Evolutionary conservation across 148 eudicot species (phyloP), one percentile per base, ranked within the genome.

Genomic region (Salicornia ramosissima): DNA sequence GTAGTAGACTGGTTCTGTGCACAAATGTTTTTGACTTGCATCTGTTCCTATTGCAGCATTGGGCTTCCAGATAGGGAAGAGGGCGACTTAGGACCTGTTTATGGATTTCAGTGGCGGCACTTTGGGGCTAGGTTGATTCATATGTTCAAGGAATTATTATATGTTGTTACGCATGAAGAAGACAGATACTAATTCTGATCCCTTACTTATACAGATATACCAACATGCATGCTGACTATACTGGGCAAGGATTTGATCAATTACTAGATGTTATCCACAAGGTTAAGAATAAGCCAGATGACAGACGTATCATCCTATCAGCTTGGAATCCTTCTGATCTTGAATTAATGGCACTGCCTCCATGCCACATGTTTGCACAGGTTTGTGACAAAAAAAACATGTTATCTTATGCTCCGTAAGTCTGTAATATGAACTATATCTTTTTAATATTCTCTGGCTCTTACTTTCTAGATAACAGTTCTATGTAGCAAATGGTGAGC

Each of bases 41-140:
- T 76, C 12, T 49, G 7, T 46, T 67, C 67, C 55, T 36, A 13
- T 69, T 56, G 57, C 84, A 90, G 97, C 84, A 80, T 94, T 80
- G 98, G 97, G 29, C 78, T 94, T 76, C 77, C 62, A 47, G 89
- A 90, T 21, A 84, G 98, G 69, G 98, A 90, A 83, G 98, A 87
- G 77, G 97, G 98, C 52, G 98, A 94, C 78, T 77, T 94, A 63
- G 98, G 98, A 53, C 98, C 97, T 55, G 73, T 90, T 54, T 94
- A 94, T 73, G 98, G 98, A n/a, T 94, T 94, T 61, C 98, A 94
- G 80, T 90, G 98, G 97, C 84, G 98, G 70, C 96, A 90, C 65
- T 90, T 87, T 75, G 97, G 98, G 51, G 97, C 98, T 28, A 94
- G 92, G 98, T 93, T 73, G 74, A 18, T 72, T 33, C 58, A 30